Evolutionary conservation across 2,329 filamentous ascomycete species (phyloP).

Genomic region (Aspergillus pseudoterreus): DNA sequence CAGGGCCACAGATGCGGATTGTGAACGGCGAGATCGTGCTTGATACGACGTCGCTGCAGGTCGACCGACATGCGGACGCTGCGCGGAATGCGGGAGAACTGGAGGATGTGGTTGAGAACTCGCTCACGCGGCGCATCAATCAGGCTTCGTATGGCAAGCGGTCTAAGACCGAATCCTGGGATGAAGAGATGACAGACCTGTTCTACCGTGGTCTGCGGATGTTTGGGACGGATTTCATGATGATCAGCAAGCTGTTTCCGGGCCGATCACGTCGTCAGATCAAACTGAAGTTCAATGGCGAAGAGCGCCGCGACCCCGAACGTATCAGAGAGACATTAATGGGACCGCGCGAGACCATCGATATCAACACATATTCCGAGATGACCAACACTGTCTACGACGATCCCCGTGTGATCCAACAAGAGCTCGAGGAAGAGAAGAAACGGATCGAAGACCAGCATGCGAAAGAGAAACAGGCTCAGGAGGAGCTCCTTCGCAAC

Average conservation of each 20-base stretch:
- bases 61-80: conserved; percentile 55
- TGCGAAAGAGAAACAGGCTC: conserved; percentile 42
- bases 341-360: conserved; percentile 42
- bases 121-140: conserved; percentile 46
- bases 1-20: conserved; percentile 49
- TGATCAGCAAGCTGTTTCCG: conserved; percentile 61
- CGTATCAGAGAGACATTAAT: conserved; percentile 51
- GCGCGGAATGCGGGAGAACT: conserved; percentile 45
- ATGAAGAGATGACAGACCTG: conserved; percentile 54
- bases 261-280: conserved; percentile 58
- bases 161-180: conserved; percentile 55
- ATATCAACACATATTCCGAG: conserved; percentile 42
- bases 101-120: conserved; percentile 45
- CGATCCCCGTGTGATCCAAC: conserved; percentile 37
- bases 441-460: conserved; percentile 45
- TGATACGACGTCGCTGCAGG: conserved; percentile 49
- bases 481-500: conserved; percentile 42
- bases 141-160: conserved; percentile 46
- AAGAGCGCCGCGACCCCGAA: conserved; percentile 55
- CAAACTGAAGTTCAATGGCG: conserved; percentile 61
- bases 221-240: conserved; percentile 64
- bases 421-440: conserved; percentile 44
- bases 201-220: conserved; percentile 61
- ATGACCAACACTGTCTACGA: conserved; percentile 45
- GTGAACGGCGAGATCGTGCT: conserved; percentile 58